Evolutionary conservation across 768 basidiomycete genomes (phyloP).

Genomic region (Imleria badia): DNA sequence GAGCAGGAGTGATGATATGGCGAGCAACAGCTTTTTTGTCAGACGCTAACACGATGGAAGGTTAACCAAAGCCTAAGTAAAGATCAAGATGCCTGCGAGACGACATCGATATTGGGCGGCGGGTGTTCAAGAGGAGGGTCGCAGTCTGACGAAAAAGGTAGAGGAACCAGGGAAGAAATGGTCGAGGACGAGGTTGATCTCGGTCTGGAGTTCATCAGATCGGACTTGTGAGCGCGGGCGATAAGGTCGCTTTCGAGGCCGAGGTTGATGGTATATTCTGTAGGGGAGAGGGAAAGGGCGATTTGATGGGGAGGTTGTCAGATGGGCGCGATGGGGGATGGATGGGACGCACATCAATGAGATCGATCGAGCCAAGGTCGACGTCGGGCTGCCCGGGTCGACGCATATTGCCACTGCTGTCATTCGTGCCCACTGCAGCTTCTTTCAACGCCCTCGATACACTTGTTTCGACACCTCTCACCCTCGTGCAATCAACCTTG

Average conservation of each 20-base stretch:
- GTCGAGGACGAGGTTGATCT: conserved; percentile 87
- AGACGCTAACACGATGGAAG: too few relatives aligned
- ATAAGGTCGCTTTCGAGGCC: conserved; percentile 94
- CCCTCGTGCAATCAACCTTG: too few relatives aligned
- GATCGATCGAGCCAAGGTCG: too few relatives aligned
- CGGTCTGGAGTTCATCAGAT: conserved; percentile 80
- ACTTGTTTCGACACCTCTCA: too few relatives aligned
- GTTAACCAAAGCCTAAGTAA: too few relatives aligned
- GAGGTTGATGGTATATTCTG: conserved; percentile 83
- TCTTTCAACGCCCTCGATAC: too few relatives aligned
- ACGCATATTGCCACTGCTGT: too few relatives aligned
- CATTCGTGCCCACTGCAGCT: too few relatives aligned
- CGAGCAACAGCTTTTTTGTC: too few relatives aligned
- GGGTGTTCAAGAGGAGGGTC: conserved; percentile 45
- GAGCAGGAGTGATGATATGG: too few relatives aligned
- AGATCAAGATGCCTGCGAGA: conserved; percentile 79
- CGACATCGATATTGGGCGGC: conserved; percentile 41
- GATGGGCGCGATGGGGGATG: conserved; percentile 5
- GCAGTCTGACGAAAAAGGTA: conserved; percentile 75
- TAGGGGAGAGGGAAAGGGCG: conserved; percentile 75
- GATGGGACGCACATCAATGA: conserved; percentile 75
- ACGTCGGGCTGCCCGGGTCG: too few relatives aligned
- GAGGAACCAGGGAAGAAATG: conserved; percentile 85
- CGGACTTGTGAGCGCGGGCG: conserved; percentile 87
- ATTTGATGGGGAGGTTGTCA: conserved; percentile 67